These are phyloP conservation scores for Fusarium abutilonis DNA, from an alignment of 2,329 filamentous ascomycete genomes.

Conservation along the genomic window DNA sequence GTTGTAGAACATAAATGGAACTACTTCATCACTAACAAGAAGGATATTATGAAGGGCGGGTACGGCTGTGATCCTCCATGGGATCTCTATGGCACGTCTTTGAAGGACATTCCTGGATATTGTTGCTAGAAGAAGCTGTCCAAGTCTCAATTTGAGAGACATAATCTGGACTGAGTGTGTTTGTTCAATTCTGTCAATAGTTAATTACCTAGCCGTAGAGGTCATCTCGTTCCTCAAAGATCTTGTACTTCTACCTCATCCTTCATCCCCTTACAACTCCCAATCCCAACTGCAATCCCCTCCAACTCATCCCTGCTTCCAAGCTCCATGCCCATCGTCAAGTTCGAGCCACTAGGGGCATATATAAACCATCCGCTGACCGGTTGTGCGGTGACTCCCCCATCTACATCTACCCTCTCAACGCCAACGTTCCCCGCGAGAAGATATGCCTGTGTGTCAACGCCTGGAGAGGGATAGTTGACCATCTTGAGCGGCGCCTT, in stretches of 20 bases:
- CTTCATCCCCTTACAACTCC: neutral
- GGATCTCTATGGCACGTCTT: conserved; percentile 19
- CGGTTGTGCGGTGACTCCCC: conserved; percentile 47
- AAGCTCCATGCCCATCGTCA: conserved; percentile 27
- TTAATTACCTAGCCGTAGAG: neutral
- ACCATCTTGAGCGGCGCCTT: conserved; percentile 53
- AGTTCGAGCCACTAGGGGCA: conserved; percentile 47
- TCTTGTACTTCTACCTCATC: neutral
- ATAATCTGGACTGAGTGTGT: neutral
- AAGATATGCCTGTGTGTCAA: conserved; percentile 49
- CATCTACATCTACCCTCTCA: conserved; percentile 35
- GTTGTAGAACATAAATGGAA: neutral
- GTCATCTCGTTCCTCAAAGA: neutral
- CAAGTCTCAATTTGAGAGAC: neutral
- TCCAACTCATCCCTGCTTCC: conserved; percentile 41
- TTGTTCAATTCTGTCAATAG: neutral
- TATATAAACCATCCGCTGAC: conserved; percentile 56
- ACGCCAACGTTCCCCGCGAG: conserved; percentile 54
- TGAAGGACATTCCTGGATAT: conserved; percentile 22
- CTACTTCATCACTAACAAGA: conserved; percentile 31
- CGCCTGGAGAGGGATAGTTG: conserved; percentile 43
- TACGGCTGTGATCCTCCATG: conserved; percentile 32
- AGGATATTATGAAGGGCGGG: conserved; percentile 8
- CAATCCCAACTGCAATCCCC: conserved; percentile 20
- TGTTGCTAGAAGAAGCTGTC: conserved; percentile 25